Conservation (phyloP, 495 filamentous ascomycete genomes). For the Tuber umbilicatum region DNA sequence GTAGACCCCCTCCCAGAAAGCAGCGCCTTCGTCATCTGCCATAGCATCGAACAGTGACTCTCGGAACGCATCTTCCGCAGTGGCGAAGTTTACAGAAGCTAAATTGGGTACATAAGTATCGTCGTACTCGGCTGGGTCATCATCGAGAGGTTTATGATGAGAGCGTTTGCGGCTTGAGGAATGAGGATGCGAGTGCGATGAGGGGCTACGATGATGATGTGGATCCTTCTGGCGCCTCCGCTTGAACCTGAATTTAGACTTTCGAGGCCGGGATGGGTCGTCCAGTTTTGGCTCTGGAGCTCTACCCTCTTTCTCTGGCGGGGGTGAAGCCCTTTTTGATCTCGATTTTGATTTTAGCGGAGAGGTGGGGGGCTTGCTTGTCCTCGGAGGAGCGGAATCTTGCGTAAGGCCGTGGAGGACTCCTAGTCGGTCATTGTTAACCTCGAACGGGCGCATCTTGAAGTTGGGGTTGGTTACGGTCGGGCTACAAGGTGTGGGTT, state of each 20-base stretch:
- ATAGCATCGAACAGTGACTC: slow-evolving; percentile 98
- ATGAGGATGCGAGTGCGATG: slow-evolving; percentile 4
- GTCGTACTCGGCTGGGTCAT: slow-evolving; percentile 48
- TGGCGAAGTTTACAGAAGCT: slow-evolving; percentile 44
- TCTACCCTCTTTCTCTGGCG: slow-evolving; percentile 6
- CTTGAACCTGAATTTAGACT: slow-evolving; percentile 37
- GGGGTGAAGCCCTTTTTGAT: background rate
- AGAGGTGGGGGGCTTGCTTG: background rate
- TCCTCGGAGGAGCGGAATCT: slow-evolving; percentile 20
- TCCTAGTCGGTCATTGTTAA: slow-evolving; percentile 35
- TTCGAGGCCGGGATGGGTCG: slow-evolving; percentile 6
- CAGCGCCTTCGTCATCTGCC: slow-evolving; percentile 93
- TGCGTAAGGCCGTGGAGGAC: slow-evolving; percentile 33
- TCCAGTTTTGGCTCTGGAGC: background rate
- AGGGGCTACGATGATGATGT: slow-evolving; percentile 10
- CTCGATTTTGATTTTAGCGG: background rate
- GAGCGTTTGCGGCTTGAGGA: slow-evolving; percentile 29
- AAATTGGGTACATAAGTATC: slow-evolving; percentile 49
- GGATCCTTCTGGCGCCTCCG: slow-evolving; percentile 14
- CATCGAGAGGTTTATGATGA: slow-evolving; percentile 14
- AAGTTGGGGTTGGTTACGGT: background rate
- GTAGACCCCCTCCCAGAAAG: slow-evolving; percentile 91
- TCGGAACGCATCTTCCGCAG: slow-evolving; percentile 70
- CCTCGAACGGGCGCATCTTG: slow-evolving; percentile 29
- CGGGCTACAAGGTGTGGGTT: background rate